A percentile compares a stretch with the other conserved stretches of the same genome.
Conservation (phyloP, 805 yeast species). For the Lipomyces orientalis region DNA sequence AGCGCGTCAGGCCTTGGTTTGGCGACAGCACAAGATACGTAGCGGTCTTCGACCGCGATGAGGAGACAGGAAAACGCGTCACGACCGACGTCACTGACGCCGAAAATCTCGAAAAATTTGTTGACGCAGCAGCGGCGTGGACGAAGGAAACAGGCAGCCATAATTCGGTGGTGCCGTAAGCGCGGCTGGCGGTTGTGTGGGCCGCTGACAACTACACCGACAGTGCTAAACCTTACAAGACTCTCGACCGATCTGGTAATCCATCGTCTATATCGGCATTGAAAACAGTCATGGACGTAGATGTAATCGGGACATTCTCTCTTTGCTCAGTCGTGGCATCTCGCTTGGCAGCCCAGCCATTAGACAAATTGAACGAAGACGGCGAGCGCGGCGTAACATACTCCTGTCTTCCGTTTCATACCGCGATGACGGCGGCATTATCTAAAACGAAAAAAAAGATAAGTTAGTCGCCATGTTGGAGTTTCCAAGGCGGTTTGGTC, state of each 20-base stretch:
- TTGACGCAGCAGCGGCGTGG: slow-evolving; percentile 28
- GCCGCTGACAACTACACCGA: not conserved
- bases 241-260: slow-evolving; percentile 17
- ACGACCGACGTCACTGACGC: slow-evolving; percentile 26
- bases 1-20: slow-evolving; percentile 34
- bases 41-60: slow-evolving; percentile 29
- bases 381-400: slow-evolving; percentile 29
- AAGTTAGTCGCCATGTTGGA: slow-evolving; percentile 19
- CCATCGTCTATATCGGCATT: slow-evolving; percentile 23
- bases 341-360: slow-evolving; percentile 16
- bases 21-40: slow-evolving; percentile 24
- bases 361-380: slow-evolving; percentile 14
- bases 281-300: slow-evolving; percentile 26
- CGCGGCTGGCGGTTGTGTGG: slow-evolving; percentile 31
- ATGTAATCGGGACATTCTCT: slow-evolving; percentile 25
- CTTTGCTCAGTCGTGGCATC: slow-evolving; percentile 24
- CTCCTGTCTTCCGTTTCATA: slow-evolving; percentile 30
- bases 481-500: slow-evolving; percentile 28
- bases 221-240: slow-evolving; percentile 7
- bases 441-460: slow-evolving; percentile 5
- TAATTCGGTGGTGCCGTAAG: slow-evolving; percentile 28
- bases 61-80: slow-evolving; percentile 4
- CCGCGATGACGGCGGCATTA: slow-evolving; percentile 24
- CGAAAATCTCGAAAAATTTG: slow-evolving; percentile 13
- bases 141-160: slow-evolving; percentile 4